phyloP scores from a whole-genome alignment of 1,284 basidiomycete species.

The Schizopora paradoxa region DNA sequence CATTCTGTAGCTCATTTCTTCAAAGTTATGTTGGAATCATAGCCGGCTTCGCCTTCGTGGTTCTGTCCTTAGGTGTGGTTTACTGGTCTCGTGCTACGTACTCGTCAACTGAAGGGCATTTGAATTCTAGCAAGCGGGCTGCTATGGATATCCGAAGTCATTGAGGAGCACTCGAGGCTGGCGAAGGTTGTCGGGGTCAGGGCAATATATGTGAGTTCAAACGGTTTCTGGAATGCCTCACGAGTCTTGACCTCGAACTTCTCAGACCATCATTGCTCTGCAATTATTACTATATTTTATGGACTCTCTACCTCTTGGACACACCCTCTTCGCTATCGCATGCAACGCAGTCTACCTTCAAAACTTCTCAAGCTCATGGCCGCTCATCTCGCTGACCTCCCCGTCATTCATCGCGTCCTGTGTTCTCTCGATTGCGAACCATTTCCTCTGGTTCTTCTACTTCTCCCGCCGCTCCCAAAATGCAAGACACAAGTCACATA shows the following conservation, averaged over 20 bases:
- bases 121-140: slow-evolving; percentile 75
- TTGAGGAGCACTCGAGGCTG: slow-evolving; percentile 83
- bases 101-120: not conserved
- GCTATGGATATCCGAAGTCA: slow-evolving; percentile 88
- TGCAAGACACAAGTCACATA: slow-evolving; percentile 39
- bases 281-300: slow-evolving; percentile 75
- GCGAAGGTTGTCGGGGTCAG: slow-evolving; percentile 80
- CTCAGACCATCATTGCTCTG: slow-evolving; percentile 71
- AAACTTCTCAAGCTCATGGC: slow-evolving; percentile 87
- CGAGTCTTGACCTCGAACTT: slow-evolving; percentile 3
- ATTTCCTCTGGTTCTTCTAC: slow-evolving; percentile 94
- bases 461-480: slow-evolving; percentile 68
- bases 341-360: slow-evolving; percentile 87
- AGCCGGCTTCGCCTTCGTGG: slow-evolving; percentile 14
- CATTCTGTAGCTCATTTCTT: too few species aligned
- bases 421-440: slow-evolving; percentile 76
- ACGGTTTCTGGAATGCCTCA: slow-evolving; percentile 4
- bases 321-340: slow-evolving; percentile 70
- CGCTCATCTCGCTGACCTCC: slow-evolving; percentile 84
- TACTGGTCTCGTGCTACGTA: not conserved
- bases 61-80: slow-evolving; percentile 15
- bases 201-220: slow-evolving; percentile 72
- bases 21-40: slow-evolving; percentile 16
- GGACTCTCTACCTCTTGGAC: slow-evolving; percentile 73
- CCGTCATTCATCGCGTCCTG: slow-evolving; percentile 80